Evolutionary conservation across 768 basidiomycete genomes (phyloP), one percentile per base, ranked within the genome.

Genomic region (Hericium coralloides): DNA sequence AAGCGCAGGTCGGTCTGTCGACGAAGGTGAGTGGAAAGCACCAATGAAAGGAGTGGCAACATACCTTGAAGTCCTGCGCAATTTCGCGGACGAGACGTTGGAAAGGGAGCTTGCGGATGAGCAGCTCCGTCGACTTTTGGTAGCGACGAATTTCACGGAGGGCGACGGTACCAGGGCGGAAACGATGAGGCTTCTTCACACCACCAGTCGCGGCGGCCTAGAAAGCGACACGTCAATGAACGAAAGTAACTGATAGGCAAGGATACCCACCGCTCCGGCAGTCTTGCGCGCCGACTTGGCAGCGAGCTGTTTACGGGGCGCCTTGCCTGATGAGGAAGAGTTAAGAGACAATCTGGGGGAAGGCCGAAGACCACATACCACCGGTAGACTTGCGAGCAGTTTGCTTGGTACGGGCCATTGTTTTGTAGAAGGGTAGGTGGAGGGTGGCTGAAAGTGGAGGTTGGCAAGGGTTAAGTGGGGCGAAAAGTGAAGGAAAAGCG

Each of bases 361-460:
- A n/a, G n/a, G n/a, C n/a, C 14, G 0, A 50, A 12, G n/a, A 10
- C n/a, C 2, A 66, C 76, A 63, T 64, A 81, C 84, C 84, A 79
- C 84, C 85, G 56, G 85, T 87, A 51, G 84, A 84, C 73, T 87
- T 87, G 75, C 84, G 84, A 51, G 84, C 84, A 53, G 84, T 86
- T 76, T 87, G 84, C 72, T 87, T 85, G 55, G 84, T 87, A 56
- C 85, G 85, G 50, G 85, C 84, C 85, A 87, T 87, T 70, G n/a
- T n/a, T n/a, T n/a, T n/a, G n/a, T n/a, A n/a, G n/a, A n/a, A n/a
- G n/a, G n/a, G n/a, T n/a, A n/a, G n/a, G n/a, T n/a, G n/a, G n/a
- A n/a, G n/a, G n/a, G n/a, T n/a, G n/a, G n/a, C n/a, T n/a, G n/a
- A n/a, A n/a, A n/a, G n/a, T n/a, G n/a, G n/a, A n/a, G n/a, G n/a